phyloP scores from a whole-genome alignment of 768 basidiomycete species.

The Lanmaoa rubissima region DNA sequence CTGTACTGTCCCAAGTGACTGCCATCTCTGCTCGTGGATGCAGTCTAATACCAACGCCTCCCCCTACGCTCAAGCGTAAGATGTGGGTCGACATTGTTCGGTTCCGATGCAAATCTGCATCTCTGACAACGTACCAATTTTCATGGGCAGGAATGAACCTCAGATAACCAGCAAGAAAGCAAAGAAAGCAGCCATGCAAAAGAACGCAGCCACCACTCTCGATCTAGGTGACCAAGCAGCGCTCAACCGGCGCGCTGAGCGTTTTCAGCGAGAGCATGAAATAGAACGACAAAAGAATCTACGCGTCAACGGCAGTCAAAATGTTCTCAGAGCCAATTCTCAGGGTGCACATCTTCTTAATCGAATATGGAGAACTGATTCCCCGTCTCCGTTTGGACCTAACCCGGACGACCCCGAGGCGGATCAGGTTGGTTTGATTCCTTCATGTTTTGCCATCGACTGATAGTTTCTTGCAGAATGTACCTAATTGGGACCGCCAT shows the following conservation, averaged over 20 bases:
- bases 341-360: conserved; percentile 55
- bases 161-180: conserved; percentile 53
- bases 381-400: conserved; percentile 47
- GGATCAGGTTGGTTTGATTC: conserved; percentile 53
- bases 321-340: conserved; percentile 43
- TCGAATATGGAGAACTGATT: conserved; percentile 41
- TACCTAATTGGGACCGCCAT: conserved; percentile 92
- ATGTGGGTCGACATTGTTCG: conserved; percentile 41
- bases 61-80: conserved; percentile 66
- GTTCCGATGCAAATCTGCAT: not conserved
- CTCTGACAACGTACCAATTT: conserved; percentile 7
- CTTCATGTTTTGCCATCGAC: not conserved
- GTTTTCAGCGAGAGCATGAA: conserved; percentile 90
- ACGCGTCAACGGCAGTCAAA: conserved; percentile 31
- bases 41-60: conserved; percentile 62
- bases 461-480: conserved; percentile 59
- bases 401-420: conserved; percentile 68
- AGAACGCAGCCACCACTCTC: conserved; percentile 35
- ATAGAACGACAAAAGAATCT: conserved; percentile 67
- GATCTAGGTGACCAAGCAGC: conserved; percentile 68
- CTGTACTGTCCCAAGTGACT: conserved; percentile 22
- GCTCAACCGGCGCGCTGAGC: conserved; percentile 73
- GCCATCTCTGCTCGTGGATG: conserved; percentile 1
- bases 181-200: conserved; percentile 53
- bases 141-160: conserved; percentile 37